phyloP scores from a whole-genome alignment of 139 green algal species.

The Spirogloea muscicola region DNA sequence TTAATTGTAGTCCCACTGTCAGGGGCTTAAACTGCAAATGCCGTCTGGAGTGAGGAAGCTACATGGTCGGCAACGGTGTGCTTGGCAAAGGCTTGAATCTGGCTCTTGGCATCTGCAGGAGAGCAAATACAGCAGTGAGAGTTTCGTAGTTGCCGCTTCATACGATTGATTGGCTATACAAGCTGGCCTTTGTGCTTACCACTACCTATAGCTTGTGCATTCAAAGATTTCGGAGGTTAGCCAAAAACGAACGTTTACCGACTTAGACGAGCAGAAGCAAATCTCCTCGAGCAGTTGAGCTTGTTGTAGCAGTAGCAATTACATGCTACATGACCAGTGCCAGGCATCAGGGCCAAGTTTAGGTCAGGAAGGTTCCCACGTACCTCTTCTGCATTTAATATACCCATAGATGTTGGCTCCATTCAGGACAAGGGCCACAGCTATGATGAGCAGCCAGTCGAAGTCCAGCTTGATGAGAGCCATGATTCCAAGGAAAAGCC shows the following conservation, averaged over 20 bases:
- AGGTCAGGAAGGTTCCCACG: background rate
- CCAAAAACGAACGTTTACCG: too few species aligned
- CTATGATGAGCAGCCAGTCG: conserved; percentile 49
- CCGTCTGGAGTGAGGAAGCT: conserved; percentile 20
- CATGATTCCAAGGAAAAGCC: conserved; percentile 28
- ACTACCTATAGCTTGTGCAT: too few species aligned
- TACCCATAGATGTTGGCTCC: conserved; percentile 42
- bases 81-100: conserved; percentile 38
- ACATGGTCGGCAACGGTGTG: conserved; percentile 27
- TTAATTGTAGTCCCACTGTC: too few species aligned
- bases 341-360: background rate
- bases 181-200: too few species aligned
- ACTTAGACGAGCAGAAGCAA: background rate
- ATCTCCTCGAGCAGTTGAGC: background rate
- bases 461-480: conserved; percentile 34
- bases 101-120: conserved; percentile 42
- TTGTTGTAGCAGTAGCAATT: background rate
- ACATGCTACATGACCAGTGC: background rate
- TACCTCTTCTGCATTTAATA: conserved; percentile 46
- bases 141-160: too few species aligned
- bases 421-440: conserved; percentile 34
- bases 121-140: too few species aligned
- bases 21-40: conserved; percentile 14
- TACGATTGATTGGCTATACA: too few species aligned
- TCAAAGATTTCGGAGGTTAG: too few species aligned